Evolutionary conservation across 2,329 filamentous ascomycete species (phyloP).

Genomic region (Capronia americana): DNA sequence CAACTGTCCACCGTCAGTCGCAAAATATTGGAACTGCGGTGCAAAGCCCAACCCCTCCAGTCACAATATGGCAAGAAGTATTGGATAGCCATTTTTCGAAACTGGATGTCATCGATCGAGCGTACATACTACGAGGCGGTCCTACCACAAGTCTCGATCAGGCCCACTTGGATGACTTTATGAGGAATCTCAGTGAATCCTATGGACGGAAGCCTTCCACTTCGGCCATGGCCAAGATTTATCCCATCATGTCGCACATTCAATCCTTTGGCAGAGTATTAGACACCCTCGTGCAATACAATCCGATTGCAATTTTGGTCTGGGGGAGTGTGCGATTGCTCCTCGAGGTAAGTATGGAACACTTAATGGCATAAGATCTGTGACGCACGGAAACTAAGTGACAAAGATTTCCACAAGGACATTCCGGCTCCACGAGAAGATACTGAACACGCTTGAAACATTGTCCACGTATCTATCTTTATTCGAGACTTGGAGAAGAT

Average conservation of each 20-base stretch:
- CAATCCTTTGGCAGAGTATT: constrained; percentile 5
- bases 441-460: constrained; percentile 3
- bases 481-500: constrained; percentile 5
- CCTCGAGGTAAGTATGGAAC: constrained; percentile 2
- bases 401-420: constrained; percentile 5
- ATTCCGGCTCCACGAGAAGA: constrained; percentile 2
- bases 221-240: constrained; percentile 4
- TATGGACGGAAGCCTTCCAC: constrained; percentile 4
- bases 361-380: constrained; percentile 2
- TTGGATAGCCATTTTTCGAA: constrained; percentile 2
- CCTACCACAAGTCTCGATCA: constrained; percentile 2
- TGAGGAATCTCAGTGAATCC: constrained; percentile 2
- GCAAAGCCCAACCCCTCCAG: not conserved
- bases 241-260: constrained; percentile 4
- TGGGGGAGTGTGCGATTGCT: constrained; percentile 4
- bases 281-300: not conserved
- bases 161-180: constrained; percentile 3
- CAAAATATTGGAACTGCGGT: constrained; percentile 4
- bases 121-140: constrained; percentile 1
- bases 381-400: constrained; percentile 4
- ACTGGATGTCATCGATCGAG: constrained; percentile 3
- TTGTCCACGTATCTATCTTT: constrained; percentile 5
- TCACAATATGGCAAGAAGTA: constrained; percentile 2
- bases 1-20: constrained; percentile 4
- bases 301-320: constrained; percentile 1